Evolutionary conservation across 2,329 filamentous ascomycete species (phyloP).

Genomic region (Penicillium sp.): DNA sequence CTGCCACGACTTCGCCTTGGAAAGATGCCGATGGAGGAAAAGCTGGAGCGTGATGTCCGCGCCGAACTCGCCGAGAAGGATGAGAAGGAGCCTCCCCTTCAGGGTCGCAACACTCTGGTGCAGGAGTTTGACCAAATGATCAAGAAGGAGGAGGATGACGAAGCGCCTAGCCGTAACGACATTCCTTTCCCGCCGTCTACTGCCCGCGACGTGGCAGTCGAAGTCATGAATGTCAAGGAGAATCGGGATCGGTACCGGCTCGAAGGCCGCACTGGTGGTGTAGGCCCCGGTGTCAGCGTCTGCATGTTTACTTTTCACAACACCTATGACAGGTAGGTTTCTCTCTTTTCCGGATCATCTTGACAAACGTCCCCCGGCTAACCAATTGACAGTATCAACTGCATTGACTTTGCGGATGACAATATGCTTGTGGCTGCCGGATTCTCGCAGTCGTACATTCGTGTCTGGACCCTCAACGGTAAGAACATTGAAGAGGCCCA

Average conservation of each 20-base stretch:
- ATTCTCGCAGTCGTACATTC: slow-evolving; percentile 90
- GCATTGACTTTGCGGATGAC: slow-evolving; percentile 92
- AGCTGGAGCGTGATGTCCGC: slow-evolving; percentile 77
- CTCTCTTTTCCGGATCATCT: neutral
- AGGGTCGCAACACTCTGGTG: slow-evolving; percentile 68
- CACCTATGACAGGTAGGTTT: slow-evolving; percentile 73
- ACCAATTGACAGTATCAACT: slow-evolving; percentile 63
- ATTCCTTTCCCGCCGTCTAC: slow-evolving; percentile 84
- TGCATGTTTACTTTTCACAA: slow-evolving; percentile 99
- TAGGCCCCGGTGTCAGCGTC: slow-evolving; percentile 77
- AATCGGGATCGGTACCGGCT: slow-evolving; percentile 89
- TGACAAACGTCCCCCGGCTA: slow-evolving; percentile 11
- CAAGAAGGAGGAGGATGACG: slow-evolving; percentile 84
- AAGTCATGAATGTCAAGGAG: slow-evolving; percentile 90
- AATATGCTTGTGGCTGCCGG: slow-evolving; percentile 80
- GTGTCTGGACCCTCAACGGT: slow-evolving; percentile 87
- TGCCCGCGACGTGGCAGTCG: slow-evolving; percentile 84
- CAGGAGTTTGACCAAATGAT: slow-evolving; percentile 84
- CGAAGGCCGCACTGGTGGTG: slow-evolving; percentile 74
- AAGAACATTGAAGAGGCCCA: slow-evolving; percentile 68
- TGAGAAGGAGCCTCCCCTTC: slow-evolving; percentile 63
- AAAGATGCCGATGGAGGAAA: slow-evolving; percentile 74
- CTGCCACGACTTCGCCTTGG: slow-evolving; percentile 68
- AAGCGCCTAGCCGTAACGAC: slow-evolving; percentile 71
- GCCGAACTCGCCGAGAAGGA: slow-evolving; percentile 85